Conservation (phyloP, 1,284 basidiomycete species). For the Heterobasidion parviporum region DNA sequence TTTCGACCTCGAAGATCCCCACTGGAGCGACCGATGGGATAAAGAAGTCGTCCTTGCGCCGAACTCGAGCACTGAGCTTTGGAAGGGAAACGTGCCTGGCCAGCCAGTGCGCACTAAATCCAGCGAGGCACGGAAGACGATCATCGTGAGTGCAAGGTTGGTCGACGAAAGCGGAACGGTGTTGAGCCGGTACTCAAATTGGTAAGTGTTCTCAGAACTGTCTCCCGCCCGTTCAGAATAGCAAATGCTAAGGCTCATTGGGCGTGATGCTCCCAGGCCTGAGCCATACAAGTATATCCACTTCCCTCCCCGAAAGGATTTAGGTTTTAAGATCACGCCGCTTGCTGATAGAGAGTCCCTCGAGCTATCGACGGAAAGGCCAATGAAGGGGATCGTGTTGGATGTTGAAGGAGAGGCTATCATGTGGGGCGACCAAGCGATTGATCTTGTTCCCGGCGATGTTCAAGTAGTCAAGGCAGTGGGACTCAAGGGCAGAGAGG, state of each 20-base stretch:
- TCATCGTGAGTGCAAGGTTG: constrained; percentile 73
- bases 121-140: constrained; percentile 57
- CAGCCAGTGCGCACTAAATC: constrained; percentile 58
- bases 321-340: constrained; percentile 48
- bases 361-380: constrained; percentile 50
- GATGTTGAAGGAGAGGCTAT: constrained; percentile 66
- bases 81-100: constrained; percentile 59
- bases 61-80: constrained; percentile 81
- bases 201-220: constrained; percentile 34
- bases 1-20: constrained; percentile 55
- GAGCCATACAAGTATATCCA: constrained; percentile 87
- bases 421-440: constrained; percentile 79
- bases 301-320: constrained; percentile 57
- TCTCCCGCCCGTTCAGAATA: not conserved
- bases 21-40: constrained; percentile 46
- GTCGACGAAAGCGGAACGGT: constrained; percentile 49
- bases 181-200: constrained; percentile 73
- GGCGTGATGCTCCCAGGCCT: constrained; percentile 43
- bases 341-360: constrained; percentile 55
- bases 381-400: constrained; percentile 81
- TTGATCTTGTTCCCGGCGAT: constrained; percentile 83
- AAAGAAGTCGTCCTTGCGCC: constrained; percentile 48
- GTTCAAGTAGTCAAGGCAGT: constrained; percentile 55
- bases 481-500: constrained; percentile 57
- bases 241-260: not conserved